Percentiles rank a stretch among this genome's conserved stretches.
These are phyloP conservation scores for Solanum sitiens DNA, from an alignment of 257 asterid genomes.

Conservation along the genomic window DNA sequence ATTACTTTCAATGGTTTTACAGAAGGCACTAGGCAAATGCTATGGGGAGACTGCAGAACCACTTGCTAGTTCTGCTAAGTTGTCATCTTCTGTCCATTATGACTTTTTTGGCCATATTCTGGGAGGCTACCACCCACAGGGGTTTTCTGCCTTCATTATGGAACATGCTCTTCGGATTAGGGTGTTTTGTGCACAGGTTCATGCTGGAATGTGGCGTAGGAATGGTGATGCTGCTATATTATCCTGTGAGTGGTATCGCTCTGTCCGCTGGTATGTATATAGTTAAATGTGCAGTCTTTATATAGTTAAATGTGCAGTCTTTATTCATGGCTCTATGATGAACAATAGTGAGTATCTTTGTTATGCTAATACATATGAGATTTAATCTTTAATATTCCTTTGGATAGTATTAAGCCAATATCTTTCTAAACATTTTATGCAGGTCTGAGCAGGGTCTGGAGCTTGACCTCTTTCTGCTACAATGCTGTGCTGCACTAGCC, in stretches of 20 bases:
- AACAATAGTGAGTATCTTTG: not conserved
- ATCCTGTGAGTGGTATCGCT: slow-evolving; percentile 84
- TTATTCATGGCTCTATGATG: not conserved
- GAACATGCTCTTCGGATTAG: slow-evolving; percentile 94
- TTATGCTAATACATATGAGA: not conserved
- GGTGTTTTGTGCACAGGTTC: slow-evolving; percentile 95
- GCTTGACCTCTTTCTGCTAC: slow-evolving; percentile 93
- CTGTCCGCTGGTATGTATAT: slow-evolving; percentile 74
- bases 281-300: slow-evolving; percentile 5
- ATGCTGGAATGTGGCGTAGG: slow-evolving; percentile 97
- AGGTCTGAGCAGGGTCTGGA: slow-evolving; percentile 96
- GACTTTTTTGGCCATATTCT: slow-evolving; percentile 69
- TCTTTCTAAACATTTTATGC: slow-evolving; percentile 14
- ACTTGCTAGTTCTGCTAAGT: slow-evolving; percentile 5
- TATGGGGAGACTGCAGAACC: slow-evolving; percentile 34
- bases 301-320: not conserved
- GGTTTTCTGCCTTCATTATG: slow-evolving; percentile 86
- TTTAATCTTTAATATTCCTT: not conserved
- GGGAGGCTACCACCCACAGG: slow-evolving; percentile 80
- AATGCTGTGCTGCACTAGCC: slow-evolving; percentile 95
- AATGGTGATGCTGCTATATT: slow-evolving; percentile 87
- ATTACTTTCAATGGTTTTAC: slow-evolving; percentile 67
- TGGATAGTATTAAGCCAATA: not conserved
- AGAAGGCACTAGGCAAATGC: slow-evolving; percentile 65
- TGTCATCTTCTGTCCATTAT: slow-evolving; percentile 22